These are phyloP conservation scores for Leccinum subfulvum DNA, from an alignment of 1,284 basidiomycete genomes.

Conservation along the genomic window DNA sequence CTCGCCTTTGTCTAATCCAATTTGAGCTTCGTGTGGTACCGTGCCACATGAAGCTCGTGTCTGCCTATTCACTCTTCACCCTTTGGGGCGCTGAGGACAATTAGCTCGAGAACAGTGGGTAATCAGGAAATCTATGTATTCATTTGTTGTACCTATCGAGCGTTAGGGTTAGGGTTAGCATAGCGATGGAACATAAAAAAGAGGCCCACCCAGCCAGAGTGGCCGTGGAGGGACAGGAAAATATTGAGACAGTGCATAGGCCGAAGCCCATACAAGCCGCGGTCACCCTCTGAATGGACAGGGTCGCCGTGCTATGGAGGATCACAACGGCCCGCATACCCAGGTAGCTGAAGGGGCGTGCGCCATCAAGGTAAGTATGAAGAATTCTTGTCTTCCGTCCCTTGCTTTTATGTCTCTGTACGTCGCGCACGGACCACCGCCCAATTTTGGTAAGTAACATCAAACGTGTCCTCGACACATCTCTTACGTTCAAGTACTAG, in stretches of 20 bases:
- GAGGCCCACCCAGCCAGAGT: conserved; percentile 38
- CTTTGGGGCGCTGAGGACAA: too few relatives aligned
- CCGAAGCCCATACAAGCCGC: conserved; percentile 35
- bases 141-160: too few relatives aligned
- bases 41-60: too few relatives aligned
- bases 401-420: conserved; percentile 13
- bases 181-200: conserved; percentile 17
- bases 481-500: not conserved
- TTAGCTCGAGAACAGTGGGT: too few relatives aligned
- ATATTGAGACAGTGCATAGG: conserved; percentile 37
- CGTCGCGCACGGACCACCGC: conserved; percentile 24
- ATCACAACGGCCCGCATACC: conserved; percentile 44
- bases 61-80: too few relatives aligned
- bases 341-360: conserved; percentile 34
- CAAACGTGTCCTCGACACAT: not conserved
- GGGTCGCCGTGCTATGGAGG: conserved; percentile 54
- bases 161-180: conserved; percentile 45
- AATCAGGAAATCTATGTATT: too few relatives aligned
- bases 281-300: conserved; percentile 36
- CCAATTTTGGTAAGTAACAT: not conserved
- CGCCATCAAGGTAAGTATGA: conserved; percentile 42
- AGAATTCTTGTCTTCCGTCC: not conserved
- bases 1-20: conserved; percentile 39
- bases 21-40: too few relatives aligned
- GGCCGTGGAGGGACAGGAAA: conserved; percentile 33